Base-by-base conservation (phyloP, 805 yeast genomes). In the Starmerella kuoi region DNA sequence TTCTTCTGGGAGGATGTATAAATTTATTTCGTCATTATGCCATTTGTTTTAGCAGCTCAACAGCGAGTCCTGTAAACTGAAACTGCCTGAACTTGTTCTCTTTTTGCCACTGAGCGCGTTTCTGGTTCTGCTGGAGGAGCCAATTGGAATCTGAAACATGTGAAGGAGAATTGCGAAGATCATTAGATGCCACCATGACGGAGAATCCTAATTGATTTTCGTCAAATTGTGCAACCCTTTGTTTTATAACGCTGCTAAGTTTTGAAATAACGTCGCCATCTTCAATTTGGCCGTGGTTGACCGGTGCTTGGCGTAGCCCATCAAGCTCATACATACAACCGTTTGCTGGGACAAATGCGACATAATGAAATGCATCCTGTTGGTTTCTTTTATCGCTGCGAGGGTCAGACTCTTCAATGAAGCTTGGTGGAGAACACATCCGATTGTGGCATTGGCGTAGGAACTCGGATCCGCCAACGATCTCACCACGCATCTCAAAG, bases 381-480 rank as follows among this genome's bases (percentile, higher is more conserved):
- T 69, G 68, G 24, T 61, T 66, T 1, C 40, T 39, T 9, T 46
- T 44, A n/a, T 45, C 43, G 14, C 40, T 40, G 20, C 45, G 38
- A 7, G 48, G 44, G 23, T 70, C 77, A 9, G 9, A 9, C 28
- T 25, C 28, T 51, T 69, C 72, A 5, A 67, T 62, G 37, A 74
- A 67, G 26, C 73, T 64, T 27, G 63, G 58, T 7, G 83, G 81
- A 1, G 73, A 55, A 2, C 75, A 62, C 57, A 77, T 77, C 18
- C 79, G 73, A 56, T 77, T 77, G 56, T 77, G 84, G 4, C 69
- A 70, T 7, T 58, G 50, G 37, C 81, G 62, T 34, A 77, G 73
- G 39, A 64, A 57, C 22, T 76, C 79, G 31, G 77, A 72, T 54
- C 73, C 74, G 12, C 76, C 67, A 30, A 77, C 64, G 2, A 77